phyloP scores from a whole-genome alignment of 2,329 filamentous ascomycete genomes.

The Aspergillus phoenicis region DNA sequence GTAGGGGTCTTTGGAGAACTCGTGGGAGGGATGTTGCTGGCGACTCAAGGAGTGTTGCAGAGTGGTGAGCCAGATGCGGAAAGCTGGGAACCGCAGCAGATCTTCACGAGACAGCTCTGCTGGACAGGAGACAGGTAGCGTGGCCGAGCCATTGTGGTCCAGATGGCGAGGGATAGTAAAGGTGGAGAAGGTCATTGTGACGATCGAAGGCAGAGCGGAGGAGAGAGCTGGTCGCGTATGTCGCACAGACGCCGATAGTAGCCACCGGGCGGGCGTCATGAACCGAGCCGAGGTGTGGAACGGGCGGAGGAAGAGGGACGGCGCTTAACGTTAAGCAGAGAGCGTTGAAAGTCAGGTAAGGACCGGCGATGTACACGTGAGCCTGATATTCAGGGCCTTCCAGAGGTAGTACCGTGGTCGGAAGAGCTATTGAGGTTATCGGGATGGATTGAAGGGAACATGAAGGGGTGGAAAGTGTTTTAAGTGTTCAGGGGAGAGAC shows the following conservation, averaged over 20 bases:
- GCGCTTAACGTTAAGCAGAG: no score
- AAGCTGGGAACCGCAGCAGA: conserved; percentile 55
- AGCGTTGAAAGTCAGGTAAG: neutral
- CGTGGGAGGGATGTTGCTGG: conserved; percentile 51
- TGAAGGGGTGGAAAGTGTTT: neutral
- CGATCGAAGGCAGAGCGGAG: neutral
- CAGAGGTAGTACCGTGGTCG: neutral
- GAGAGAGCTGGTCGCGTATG: conserved; percentile 3
- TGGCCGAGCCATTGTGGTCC: conserved; percentile 32
- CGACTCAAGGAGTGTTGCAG: conserved; percentile 52
- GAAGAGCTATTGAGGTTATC: no score
- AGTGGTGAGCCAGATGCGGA: conserved; percentile 57
- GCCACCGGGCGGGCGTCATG: conserved; percentile 15
- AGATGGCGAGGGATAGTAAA: conserved; percentile 41
- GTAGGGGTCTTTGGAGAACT: conserved; percentile 57
- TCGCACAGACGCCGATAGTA: conserved; percentile 14
- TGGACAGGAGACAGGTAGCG: conserved; percentile 46
- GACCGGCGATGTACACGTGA: neutral
- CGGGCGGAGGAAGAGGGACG: neutral
- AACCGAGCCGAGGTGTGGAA: neutral
- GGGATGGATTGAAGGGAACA: neutral
- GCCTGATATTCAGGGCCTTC: neutral
- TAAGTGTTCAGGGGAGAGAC: neutral
- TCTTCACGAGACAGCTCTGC: conserved; percentile 48
- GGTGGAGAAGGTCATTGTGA: conserved; percentile 40